Evolutionary conservation across 2,329 filamentous ascomycete species (phyloP).

Genomic region (Ascocoryne sarcoides): DNA sequence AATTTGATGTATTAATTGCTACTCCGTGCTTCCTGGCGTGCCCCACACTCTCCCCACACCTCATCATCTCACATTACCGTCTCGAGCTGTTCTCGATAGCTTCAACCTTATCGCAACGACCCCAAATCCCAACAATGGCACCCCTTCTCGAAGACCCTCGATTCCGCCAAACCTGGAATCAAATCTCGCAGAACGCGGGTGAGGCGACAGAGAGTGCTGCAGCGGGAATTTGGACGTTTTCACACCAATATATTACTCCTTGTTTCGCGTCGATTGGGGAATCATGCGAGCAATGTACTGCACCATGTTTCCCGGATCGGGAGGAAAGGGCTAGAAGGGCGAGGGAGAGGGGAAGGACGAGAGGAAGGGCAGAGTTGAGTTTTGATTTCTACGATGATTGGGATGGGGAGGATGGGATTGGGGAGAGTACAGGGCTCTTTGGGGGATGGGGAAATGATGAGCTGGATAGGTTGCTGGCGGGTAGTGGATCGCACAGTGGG

Average conservation of each 20-base stretch:
- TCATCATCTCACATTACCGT: too few species aligned
- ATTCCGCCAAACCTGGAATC: slow-evolving; percentile 87
- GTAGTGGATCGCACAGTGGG: slow-evolving; percentile 43
- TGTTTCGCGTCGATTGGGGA: slow-evolving; percentile 62
- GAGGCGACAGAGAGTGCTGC: slow-evolving; percentile 87
- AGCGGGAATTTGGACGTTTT: slow-evolving; percentile 80
- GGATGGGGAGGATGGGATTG: slow-evolving; percentile 48
- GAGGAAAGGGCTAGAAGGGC: slow-evolving; percentile 65
- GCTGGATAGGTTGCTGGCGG: slow-evolving; percentile 72
- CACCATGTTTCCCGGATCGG: slow-evolving; percentile 60
- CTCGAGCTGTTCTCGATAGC: neutral
- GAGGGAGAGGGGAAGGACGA: slow-evolving; percentile 51
- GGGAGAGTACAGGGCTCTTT: slow-evolving; percentile 51
- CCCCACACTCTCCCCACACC: too few species aligned
- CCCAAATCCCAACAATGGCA: slow-evolving; percentile 19
- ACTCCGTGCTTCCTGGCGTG: too few species aligned
- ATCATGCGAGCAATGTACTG: slow-evolving; percentile 64
- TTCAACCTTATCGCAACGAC: slow-evolving; percentile 5
- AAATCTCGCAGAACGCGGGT: slow-evolving; percentile 84
- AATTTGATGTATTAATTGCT: too few species aligned
- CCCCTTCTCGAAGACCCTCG: slow-evolving; percentile 67
- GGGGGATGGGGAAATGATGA: slow-evolving; percentile 75
- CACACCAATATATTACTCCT: slow-evolving; percentile 75
- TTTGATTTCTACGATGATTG: slow-evolving; percentile 99
- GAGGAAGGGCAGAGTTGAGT: slow-evolving; percentile 65